Conservation (phyloP, 345 rosid species). For the Citrus cavaleriei region DNA sequence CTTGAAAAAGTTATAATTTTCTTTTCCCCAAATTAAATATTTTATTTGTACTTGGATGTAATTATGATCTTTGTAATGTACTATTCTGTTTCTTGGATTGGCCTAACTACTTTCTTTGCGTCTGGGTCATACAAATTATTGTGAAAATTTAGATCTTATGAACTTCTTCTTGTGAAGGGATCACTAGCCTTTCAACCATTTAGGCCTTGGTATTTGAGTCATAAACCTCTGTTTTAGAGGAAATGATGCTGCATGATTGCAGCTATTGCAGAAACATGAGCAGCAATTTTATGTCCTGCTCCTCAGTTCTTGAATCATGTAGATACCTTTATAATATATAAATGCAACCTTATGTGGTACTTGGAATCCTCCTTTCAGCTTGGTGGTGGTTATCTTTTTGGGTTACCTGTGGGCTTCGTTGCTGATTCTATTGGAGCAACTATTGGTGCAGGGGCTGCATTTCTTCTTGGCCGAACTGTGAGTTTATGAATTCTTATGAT, state of each 20-base stretch:
- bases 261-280: background rate
- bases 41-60: background rate
- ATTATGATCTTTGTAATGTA: background rate
- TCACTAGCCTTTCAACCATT: background rate
- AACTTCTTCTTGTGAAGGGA: background rate
- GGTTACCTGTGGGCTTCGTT: slow-evolving; percentile 85
- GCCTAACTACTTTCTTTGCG: background rate
- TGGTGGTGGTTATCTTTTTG: slow-evolving; percentile 99
- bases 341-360: slow-evolving; percentile 15
- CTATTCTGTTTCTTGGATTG: background rate
- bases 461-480: slow-evolving; percentile 90
- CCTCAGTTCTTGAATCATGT: background rate
- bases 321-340: background rate
- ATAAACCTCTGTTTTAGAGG: background rate
- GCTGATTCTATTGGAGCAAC: slow-evolving; percentile 97
- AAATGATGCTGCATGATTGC: background rate
- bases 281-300: background rate
- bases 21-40: background rate
- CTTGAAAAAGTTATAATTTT: background rate
- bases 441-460: slow-evolving; percentile 91
- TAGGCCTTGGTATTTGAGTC: background rate
- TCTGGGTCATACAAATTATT: background rate
- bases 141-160: background rate
- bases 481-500: slow-evolving; percentile 2
- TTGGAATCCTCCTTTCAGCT: slow-evolving; percentile 52